phyloP scores from a whole-genome alignment of 768 basidiomycete species.

The Hirschioporus abietinus region DNA sequence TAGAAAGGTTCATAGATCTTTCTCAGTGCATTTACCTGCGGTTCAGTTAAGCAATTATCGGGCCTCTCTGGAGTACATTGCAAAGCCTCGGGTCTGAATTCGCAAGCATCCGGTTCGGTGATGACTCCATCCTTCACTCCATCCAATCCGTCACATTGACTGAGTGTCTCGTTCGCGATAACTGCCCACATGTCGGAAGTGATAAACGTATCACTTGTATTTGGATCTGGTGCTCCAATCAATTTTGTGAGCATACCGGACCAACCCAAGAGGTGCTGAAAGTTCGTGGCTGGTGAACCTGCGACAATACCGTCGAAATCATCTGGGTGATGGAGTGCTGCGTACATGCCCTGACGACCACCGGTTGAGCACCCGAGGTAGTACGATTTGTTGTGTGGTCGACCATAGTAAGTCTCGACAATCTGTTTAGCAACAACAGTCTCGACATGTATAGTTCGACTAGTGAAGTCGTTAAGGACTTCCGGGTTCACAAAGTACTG shows the following conservation, averaged over 20 bases:
- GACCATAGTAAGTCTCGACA: conserved; percentile 21
- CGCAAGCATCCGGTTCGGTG: conserved; percentile 16
- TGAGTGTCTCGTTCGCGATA: conserved; percentile 25
- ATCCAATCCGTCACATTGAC: conserved; percentile 27
- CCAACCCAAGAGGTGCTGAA: conserved; percentile 14
- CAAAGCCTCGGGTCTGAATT: conserved; percentile 25
- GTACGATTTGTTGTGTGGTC: conserved; percentile 19
- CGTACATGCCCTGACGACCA: conserved; percentile 23
- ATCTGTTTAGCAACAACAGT: conserved; percentile 23
- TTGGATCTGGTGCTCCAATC: conserved; percentile 6
- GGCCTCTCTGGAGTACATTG: conserved; percentile 20
- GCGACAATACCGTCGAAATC: conserved; percentile 26
- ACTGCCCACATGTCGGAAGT: conserved; percentile 21
- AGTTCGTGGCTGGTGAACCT: conserved; percentile 21
- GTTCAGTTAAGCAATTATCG: conserved; percentile 20
- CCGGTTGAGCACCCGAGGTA: conserved; percentile 25
- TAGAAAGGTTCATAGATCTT: conserved; percentile 24
- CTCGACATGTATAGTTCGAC: conserved; percentile 22
- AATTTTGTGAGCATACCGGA: conserved; percentile 9
- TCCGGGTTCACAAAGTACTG: conserved; percentile 18
- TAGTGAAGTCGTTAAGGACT: conserved; percentile 23
- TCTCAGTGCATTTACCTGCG: conserved; percentile 22
- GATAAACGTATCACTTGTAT: conserved; percentile 16
- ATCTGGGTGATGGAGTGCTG: conserved; percentile 20
- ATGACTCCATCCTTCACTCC: conserved; percentile 22